phyloP scores from a whole-genome alignment of 495 filamentous ascomycete species.

The Aspergillus panamensis region DNA sequence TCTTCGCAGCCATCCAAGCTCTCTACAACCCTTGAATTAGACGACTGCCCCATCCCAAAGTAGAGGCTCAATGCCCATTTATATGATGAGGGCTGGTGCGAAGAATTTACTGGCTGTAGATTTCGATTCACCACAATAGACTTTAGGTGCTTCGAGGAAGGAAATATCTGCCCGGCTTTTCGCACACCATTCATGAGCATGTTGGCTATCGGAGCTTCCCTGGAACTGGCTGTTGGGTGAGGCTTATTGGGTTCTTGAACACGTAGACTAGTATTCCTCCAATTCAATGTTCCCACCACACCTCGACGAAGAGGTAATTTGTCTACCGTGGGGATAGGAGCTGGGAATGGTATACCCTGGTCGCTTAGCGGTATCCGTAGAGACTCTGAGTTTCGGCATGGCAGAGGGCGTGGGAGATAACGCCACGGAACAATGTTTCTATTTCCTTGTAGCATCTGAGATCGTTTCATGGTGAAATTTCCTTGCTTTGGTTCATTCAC shows the following conservation, averaged over 20 bases:
- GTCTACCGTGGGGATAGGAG: constrained; percentile 15
- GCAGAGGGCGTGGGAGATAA: constrained; percentile 3
- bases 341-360: constrained; percentile 15
- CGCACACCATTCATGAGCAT: too few species aligned
- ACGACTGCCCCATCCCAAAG: neutral
- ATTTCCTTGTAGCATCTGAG: constrained; percentile 1
- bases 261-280: neutral
- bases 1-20: too few species aligned
- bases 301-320: constrained; percentile 12
- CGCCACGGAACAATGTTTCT: constrained; percentile 6
- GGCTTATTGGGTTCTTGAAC: neutral
- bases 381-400: constrained; percentile 2
- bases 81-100: neutral
- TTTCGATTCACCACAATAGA: neutral
- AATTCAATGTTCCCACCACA: neutral
- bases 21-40: too few species aligned
- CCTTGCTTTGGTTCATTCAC: neutral
- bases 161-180: too few species aligned
- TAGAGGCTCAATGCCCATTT: neutral
- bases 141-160: neutral
- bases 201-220: too few species aligned
- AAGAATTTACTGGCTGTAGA: neutral
- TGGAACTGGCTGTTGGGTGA: neutral
- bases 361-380: constrained; percentile 7
- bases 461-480: neutral